Percentiles rank a stretch among this genome's conserved stretches.
These are phyloP conservation scores for Samsoniella hepiali DNA, from an alignment of 2,329 filamentous ascomycete genomes.

Conservation along the genomic window DNA sequence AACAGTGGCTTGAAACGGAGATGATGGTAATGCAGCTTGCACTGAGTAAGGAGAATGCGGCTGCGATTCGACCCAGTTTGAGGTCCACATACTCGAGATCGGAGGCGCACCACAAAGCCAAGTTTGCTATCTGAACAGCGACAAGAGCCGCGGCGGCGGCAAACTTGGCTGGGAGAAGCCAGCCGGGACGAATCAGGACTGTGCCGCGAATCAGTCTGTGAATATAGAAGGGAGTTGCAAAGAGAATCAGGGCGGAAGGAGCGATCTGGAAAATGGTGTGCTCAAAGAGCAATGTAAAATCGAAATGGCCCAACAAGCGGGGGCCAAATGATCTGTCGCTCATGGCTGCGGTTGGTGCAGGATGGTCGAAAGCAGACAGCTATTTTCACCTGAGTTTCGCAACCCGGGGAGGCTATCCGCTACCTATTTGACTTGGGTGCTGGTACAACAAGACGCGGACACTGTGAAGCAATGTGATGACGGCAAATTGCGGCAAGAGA, in stretches of 20 bases:
- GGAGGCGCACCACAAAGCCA: conserved; percentile 27
- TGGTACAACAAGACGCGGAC: no score
- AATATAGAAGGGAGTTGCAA: background rate
- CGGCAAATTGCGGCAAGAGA: no score
- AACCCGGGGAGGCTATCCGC: no score
- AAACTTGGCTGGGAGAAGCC: conserved; percentile 24
- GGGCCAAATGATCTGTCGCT: conserved; percentile 1
- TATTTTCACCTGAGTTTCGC: no score
- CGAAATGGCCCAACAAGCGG: background rate
- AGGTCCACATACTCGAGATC: conserved; percentile 18
- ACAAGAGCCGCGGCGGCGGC: background rate
- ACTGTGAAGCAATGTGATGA: no score
- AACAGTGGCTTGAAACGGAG: conserved; percentile 32
- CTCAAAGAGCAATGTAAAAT: conserved; percentile 6
- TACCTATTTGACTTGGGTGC: no score
- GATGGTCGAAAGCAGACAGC: no score
- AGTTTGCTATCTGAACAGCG: conserved; percentile 24
- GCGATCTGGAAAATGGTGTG: background rate
- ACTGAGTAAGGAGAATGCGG: conserved; percentile 28
- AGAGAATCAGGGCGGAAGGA: background rate
- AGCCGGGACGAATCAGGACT: background rate
- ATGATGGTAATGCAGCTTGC: conserved; percentile 27
- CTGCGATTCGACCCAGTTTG: conserved; percentile 27
- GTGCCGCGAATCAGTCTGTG: background rate
- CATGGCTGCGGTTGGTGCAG: background rate